Evolutionary conservation across 2,329 filamentous ascomycete genomes (phyloP).

Genomic region (Orbilia oligospora): DNA sequence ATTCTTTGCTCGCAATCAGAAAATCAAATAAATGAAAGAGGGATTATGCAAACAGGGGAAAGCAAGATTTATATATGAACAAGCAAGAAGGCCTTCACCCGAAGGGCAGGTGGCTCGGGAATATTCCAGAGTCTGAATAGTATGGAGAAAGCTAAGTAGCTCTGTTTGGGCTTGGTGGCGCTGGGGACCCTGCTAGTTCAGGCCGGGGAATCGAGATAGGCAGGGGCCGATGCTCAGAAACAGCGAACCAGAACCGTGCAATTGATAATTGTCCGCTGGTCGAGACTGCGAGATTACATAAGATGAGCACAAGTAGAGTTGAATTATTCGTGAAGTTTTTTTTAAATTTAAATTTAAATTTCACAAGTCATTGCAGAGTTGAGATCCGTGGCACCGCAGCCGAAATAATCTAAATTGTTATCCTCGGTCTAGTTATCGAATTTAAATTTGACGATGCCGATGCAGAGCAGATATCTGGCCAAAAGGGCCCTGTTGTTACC

Average conservation of each 20-base stretch:
- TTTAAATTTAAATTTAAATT: neutral
- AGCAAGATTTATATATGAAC: constrained; percentile 47
- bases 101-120: constrained; percentile 59
- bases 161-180: constrained; percentile 27
- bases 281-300: constrained; percentile 46
- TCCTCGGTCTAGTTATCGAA: neutral
- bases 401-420: neutral
- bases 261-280: constrained; percentile 57
- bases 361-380: neutral
- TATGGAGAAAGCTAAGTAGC: constrained; percentile 33
- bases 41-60: constrained; percentile 27
- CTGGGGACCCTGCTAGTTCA: constrained; percentile 35
- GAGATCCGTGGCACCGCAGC: neutral
- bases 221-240: constrained; percentile 30
- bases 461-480: constrained; percentile 2
- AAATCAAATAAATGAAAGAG: constrained; percentile 12
- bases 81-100: constrained; percentile 26
- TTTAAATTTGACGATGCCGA: neutral
- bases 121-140: constrained; percentile 44
- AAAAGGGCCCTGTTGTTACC: neutral
- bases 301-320: constrained; percentile 8
- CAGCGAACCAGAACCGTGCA: constrained; percentile 43
- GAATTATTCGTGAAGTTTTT: neutral
- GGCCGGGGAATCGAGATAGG: constrained; percentile 42
- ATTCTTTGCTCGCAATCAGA: constrained; percentile 23